These are phyloP conservation scores for Gnomoniopsis smithogilvyi DNA, from an alignment of 2,329 filamentous ascomycete genomes.

Conservation along the genomic window DNA sequence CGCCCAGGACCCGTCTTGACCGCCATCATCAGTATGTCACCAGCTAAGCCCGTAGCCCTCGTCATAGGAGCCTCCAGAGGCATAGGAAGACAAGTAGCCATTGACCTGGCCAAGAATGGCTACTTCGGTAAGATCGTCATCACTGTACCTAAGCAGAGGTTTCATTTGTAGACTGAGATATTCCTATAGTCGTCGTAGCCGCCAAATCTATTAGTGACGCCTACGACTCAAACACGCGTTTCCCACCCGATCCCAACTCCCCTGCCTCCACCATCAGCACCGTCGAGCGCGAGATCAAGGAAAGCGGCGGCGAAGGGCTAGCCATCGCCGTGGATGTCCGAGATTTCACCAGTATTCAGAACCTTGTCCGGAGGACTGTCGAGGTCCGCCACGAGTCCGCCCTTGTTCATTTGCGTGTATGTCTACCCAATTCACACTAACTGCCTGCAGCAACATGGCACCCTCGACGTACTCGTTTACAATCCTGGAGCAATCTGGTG, in stretches of 20 bases:
- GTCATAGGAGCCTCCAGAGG: slow-evolving; percentile 75
- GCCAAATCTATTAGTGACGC: slow-evolving; percentile 72
- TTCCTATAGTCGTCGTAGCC: slow-evolving; percentile 65
- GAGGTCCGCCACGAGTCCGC: slow-evolving; percentile 25
- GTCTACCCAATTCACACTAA: neutral
- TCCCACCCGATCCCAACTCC: slow-evolving; percentile 77
- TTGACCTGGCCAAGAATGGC: slow-evolving; percentile 69
- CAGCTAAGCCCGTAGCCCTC: slow-evolving; percentile 57
- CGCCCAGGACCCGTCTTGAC: slow-evolving; percentile 11
- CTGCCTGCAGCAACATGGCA: slow-evolving; percentile 46
- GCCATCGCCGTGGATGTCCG: slow-evolving; percentile 71
- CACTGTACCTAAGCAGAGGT: neutral
- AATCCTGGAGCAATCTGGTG: slow-evolving; percentile 87
- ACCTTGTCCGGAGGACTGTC: slow-evolving; percentile 57
- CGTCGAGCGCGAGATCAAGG: slow-evolving; percentile 69
- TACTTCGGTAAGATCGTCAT: slow-evolving; percentile 58
- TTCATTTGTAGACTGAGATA: neutral
- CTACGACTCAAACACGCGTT: slow-evolving; percentile 45
- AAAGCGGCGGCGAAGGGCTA: slow-evolving; percentile 60
- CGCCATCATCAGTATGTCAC: slow-evolving; percentile 18
- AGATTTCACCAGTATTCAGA: slow-evolving; percentile 56
- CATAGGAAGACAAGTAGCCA: slow-evolving; percentile 76
- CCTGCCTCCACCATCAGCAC: slow-evolving; percentile 74
- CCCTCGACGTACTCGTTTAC: slow-evolving; percentile 74
- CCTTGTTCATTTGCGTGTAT: neutral